A percentile compares a stretch with the other conserved stretches of the same genome.
phyloP scores from a whole-genome alignment of 2,329 filamentous ascomycete genomes.

The Didymellaceae sp. region DNA sequence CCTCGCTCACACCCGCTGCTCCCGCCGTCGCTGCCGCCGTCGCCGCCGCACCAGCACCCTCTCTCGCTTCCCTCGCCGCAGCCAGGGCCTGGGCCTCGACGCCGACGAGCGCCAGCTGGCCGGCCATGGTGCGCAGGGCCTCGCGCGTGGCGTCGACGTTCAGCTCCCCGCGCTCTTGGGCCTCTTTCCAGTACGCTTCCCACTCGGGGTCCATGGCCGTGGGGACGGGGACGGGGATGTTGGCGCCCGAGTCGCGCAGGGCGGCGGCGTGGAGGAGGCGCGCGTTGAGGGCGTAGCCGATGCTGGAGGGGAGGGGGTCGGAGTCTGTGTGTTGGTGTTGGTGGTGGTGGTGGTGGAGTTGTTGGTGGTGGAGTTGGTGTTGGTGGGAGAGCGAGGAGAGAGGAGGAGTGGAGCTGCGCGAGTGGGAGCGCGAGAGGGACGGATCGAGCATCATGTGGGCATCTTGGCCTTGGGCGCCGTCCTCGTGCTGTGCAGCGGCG shows the following conservation, averaged over 20 bases:
- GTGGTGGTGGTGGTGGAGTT: no score
- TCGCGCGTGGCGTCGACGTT: constrained; percentile 44
- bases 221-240: constrained; percentile 66
- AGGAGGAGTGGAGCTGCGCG: no score
- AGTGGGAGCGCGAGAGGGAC: no score
- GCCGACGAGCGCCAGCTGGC: constrained; percentile 36
- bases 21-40: no score
- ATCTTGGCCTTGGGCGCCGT: constrained; percentile 30
- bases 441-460: no score
- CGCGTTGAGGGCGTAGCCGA: constrained; percentile 66
- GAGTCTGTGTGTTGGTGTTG: no score
- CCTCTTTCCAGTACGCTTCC: constrained; percentile 77
- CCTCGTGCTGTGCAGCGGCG: no score
- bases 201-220: constrained; percentile 75
- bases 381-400: no score
- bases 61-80: neutral
- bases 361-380: no score
- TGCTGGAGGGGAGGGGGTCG: constrained; percentile 53
- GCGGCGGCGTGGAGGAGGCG: constrained; percentile 70
- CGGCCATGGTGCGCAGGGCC: constrained; percentile 40
- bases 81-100: constrained; percentile 22
- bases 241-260: constrained; percentile 66
- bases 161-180: constrained; percentile 65
- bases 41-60: neutral
- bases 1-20: no score